Evolutionary conservation across 345 rosid genomes (phyloP).

Genomic region (Citrus cavaleriei): DNA sequence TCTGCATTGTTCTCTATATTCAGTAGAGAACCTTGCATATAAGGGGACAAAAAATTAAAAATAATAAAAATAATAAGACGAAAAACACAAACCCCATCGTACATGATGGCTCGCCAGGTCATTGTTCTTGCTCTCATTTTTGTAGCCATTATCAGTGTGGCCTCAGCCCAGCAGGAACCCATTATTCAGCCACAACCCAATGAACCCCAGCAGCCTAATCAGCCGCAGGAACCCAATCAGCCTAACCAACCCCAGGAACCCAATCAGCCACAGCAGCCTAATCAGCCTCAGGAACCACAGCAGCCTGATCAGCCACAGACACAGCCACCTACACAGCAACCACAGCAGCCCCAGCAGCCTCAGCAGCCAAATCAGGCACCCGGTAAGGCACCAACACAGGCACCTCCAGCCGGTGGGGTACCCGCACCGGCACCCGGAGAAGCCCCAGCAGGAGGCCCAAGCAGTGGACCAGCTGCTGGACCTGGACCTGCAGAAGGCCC

Average conservation of each 20-base stretch:
- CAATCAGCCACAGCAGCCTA: background rate
- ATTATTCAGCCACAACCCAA: background rate
- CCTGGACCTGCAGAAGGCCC: background rate
- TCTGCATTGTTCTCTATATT: conserved; percentile 7
- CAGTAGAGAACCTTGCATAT: background rate
- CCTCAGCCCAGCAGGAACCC: conserved; percentile 17
- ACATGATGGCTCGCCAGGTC: conserved; percentile 36
- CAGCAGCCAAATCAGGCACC: background rate
- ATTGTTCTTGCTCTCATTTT: conserved; percentile 30
- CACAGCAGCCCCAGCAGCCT: background rate
- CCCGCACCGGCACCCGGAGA: background rate
- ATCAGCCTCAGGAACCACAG: background rate
- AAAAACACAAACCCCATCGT: background rate
- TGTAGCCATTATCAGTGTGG: conserved; percentile 22
- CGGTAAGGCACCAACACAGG: conserved; percentile 3
- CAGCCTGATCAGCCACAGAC: background rate
- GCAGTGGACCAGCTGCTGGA: background rate
- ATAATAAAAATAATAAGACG: background rate
- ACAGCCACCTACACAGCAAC: background rate
- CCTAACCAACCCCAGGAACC: too few species aligned
- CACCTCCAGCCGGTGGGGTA: background rate
- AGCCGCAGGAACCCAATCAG: too few species aligned
- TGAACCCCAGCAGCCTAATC: background rate
- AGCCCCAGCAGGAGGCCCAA: conserved; percentile 1
- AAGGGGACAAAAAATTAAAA: conserved; percentile 1